Conservation (phyloP, 2,329 filamentous ascomycete species). For the Catunica adiposa region DNA sequence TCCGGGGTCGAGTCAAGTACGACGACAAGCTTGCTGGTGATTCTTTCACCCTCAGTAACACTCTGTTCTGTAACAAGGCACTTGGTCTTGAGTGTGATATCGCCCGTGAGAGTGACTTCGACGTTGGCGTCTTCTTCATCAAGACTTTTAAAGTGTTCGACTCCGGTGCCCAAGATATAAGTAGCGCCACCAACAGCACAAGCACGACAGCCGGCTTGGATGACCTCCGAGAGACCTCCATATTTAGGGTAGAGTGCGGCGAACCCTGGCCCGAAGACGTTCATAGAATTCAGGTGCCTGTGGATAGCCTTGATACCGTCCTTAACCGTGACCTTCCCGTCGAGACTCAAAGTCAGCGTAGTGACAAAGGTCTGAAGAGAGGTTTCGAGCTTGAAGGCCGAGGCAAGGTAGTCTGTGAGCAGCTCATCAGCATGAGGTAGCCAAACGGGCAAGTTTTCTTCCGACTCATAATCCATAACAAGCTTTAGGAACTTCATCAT, state of each 20-base stretch:
- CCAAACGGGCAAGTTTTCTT: slow-evolving; percentile 40
- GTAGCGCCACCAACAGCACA: slow-evolving; percentile 79
- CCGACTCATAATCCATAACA: slow-evolving; percentile 53
- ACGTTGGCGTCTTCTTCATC: slow-evolving; percentile 15
- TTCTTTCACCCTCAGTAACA: not conserved
- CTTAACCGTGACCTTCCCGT: slow-evolving; percentile 41
- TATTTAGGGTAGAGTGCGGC: slow-evolving; percentile 83
- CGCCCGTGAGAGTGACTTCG: slow-evolving; percentile 9
- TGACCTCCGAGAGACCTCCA: slow-evolving; percentile 75
- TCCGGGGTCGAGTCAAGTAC: slow-evolving; percentile 51
- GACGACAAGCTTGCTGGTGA: slow-evolving; percentile 34
- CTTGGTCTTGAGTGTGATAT: slow-evolving; percentile 36
- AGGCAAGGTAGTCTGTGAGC: slow-evolving; percentile 42
- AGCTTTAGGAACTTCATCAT: slow-evolving; percentile 93
- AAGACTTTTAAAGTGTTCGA: slow-evolving; percentile 26
- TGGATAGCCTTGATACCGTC: slow-evolving; percentile 59
- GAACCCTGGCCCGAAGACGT: slow-evolving; percentile 75
- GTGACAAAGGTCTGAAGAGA: slow-evolving; percentile 45
- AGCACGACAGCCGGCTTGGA: slow-evolving; percentile 80
- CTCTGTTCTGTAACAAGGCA: slow-evolving; percentile 29
- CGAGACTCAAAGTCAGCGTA: slow-evolving; percentile 58
- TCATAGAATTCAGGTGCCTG: slow-evolving; percentile 71
- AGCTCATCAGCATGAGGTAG: slow-evolving; percentile 34
- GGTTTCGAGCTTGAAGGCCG: slow-evolving; percentile 50
- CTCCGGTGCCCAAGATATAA: slow-evolving; percentile 66